A percentile compares a stretch with the other conserved stretches of the same genome.
Conservation (phyloP, 305 asterid species). For the Fraxinus angustifolia region DNA sequence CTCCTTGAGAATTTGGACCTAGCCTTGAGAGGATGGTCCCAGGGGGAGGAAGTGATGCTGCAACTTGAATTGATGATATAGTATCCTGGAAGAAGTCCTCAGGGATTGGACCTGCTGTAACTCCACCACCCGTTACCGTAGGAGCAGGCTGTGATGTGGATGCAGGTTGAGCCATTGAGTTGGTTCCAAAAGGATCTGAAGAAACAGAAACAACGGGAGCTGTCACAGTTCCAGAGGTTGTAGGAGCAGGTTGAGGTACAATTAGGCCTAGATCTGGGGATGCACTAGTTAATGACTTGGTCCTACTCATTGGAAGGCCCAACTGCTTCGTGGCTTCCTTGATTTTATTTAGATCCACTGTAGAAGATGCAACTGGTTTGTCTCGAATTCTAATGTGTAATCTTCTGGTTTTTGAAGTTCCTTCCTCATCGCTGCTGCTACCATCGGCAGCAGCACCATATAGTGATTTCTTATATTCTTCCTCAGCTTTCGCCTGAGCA, state of each 20-base stretch:
- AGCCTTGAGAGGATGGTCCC: slow-evolving; percentile 70
- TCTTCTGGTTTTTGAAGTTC: slow-evolving; percentile 66
- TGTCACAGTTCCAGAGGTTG: slow-evolving; percentile 39
- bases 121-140: slow-evolving; percentile 54
- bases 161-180: slow-evolving; percentile 54
- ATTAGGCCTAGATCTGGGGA: slow-evolving; percentile 64
- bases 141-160: slow-evolving; percentile 51
- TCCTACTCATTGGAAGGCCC: slow-evolving; percentile 71
- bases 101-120: slow-evolving; percentile 75
- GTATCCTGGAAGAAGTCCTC: slow-evolving; percentile 99
- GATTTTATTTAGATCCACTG: slow-evolving; percentile 89
- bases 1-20: slow-evolving; percentile 63
- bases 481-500: slow-evolving; percentile 97
- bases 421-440: slow-evolving; percentile 99
- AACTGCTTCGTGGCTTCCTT: slow-evolving; percentile 96
- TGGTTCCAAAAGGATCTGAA: slow-evolving; percentile 72
- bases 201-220: slow-evolving; percentile 53
- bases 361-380: slow-evolving; percentile 72
- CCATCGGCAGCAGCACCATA: slow-evolving; percentile 81
- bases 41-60: slow-evolving; percentile 80
- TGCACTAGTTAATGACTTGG: slow-evolving; percentile 75
- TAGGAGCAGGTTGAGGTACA: slow-evolving; percentile 60
- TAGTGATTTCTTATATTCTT: slow-evolving; percentile 82
- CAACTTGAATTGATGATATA: slow-evolving; percentile 80
- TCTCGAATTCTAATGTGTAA: slow-evolving; percentile 79